Evolutionary conservation across 257 asterid genomes (phyloP).

Genomic region (Penstemon davidsonii): DNA sequence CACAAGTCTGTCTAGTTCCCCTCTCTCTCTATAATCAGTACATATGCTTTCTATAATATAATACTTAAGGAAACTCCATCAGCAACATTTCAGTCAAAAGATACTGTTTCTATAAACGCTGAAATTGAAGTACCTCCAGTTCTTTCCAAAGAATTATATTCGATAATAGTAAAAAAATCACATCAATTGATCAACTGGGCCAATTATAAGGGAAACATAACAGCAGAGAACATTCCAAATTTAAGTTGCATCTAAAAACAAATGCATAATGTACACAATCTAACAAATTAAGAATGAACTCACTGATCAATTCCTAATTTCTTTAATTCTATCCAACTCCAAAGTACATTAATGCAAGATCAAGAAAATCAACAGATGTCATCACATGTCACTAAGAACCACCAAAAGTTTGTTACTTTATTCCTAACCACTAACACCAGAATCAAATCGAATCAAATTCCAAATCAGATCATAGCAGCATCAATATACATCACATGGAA

Average conservation of each 20-base stretch:
- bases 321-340: constrained; percentile 19
- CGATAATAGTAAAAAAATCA: background rate
- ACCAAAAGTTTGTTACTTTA: background rate
- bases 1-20: background rate
- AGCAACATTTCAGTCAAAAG: constrained; percentile 15
- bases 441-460: background rate
- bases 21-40: background rate
- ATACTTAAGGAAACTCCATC: background rate
- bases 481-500: background rate
- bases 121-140: background rate
- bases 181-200: background rate
- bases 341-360: constrained; percentile 10
- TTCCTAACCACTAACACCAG: constrained; percentile 13
- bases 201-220: constrained; percentile 1
- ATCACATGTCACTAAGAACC: background rate
- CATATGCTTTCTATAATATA: constrained; percentile 4
- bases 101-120: background rate
- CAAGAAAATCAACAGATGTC: background rate
- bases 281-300: background rate
- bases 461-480: constrained; percentile 14
- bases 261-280: background rate
- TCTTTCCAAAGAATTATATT: constrained; percentile 8
- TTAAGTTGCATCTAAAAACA: constrained; percentile 7
- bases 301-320: constrained; percentile 2
- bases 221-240: background rate